Base-by-base conservation (phyloP, 495 filamentous ascomycete genomes). In the Pseudoneurospora amorphoporcata region DNA sequence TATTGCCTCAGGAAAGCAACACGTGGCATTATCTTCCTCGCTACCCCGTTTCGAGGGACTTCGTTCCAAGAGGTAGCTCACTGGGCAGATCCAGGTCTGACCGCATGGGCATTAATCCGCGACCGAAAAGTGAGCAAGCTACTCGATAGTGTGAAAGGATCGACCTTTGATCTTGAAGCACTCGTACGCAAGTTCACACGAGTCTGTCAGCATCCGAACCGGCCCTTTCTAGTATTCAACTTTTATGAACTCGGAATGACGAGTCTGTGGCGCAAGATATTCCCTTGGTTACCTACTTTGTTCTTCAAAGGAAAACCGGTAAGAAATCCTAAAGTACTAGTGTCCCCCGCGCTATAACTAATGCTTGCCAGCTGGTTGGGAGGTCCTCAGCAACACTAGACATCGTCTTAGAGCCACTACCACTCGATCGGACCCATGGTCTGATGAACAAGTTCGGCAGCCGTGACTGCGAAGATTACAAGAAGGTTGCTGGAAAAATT, bases 41-140 rank as follows among this genome's bases (percentile, higher is more conserved):
- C 79, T n/a, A 81, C 80, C 10, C 77, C 79, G 5, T 80, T 80
- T 37, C 58, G 76, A 65, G 79, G 77, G 9, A 79, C 79, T 68
- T 75, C 78, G 29, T 80, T 78, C 70, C 40, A 73, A 70, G 68
- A 77, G 16, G 61, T 78, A 38, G 3, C 41, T 0, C 1, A 1
- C 41, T 42, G 16, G 5, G 41, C 41, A 42, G 41, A 42, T 17
- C 74, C 73, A 23, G 73, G 73, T 29, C 69, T 76, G 43, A 70
- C 35, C 38, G 40, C 40, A 42, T 71, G 39, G 71, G 73, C 73
- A 8, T 70, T 19, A 8, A 72, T 75, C 29, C 40, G n/a, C 41
- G 45, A 16, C 39, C 69, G 43, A 61, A 45, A 45, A 29, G 72
- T 73, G n/a, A 69, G 2, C 69, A 72, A 65, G 5, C 65, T 71